These are phyloP conservation scores for Coffea eugenioides DNA, from an alignment of 257 asterid species.

Conservation along the genomic window DNA sequence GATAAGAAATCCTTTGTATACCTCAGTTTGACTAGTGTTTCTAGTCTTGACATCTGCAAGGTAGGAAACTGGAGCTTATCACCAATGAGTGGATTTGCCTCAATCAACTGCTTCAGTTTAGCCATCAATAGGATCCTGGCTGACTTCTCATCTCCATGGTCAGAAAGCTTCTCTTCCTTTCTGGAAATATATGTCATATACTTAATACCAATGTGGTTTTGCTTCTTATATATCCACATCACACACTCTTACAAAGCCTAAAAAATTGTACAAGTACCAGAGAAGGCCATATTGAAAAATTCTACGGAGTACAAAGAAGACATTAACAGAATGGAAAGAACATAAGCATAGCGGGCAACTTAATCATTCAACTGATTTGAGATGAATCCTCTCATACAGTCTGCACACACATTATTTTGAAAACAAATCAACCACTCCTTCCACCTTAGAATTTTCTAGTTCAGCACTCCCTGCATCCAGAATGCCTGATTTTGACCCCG, in stretches of 20 bases:
- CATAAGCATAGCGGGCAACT: too few relatives aligned
- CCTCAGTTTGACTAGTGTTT: conserved; percentile 58
- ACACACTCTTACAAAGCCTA: too few relatives aligned
- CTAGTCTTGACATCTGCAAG: conserved; percentile 47
- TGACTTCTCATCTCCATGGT: conserved; percentile 48
- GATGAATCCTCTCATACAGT: neutral
- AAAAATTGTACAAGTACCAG: too few relatives aligned
- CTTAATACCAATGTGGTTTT: too few relatives aligned
- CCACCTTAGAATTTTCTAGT: too few relatives aligned
- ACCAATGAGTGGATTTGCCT: conserved; percentile 51
- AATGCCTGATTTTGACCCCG: too few relatives aligned
- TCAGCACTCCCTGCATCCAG: too few relatives aligned
- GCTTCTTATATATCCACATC: too few relatives aligned
- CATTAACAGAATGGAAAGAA: too few relatives aligned
- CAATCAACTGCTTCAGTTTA: conserved; percentile 46
- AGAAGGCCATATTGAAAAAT: neutral
- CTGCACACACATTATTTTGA: too few relatives aligned
- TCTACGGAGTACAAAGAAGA: neutral
- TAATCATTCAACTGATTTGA: neutral
- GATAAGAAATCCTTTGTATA: neutral
- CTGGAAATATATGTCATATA: conserved; percentile 16
- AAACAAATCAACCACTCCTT: too few relatives aligned
- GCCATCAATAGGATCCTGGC: conserved; percentile 45
- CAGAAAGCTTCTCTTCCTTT: conserved; percentile 52
- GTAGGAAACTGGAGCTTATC: conserved; percentile 60